Base-by-base conservation (phyloP, 2,329 filamentous ascomycete genomes). In the Camptophora hylomeconis region DNA sequence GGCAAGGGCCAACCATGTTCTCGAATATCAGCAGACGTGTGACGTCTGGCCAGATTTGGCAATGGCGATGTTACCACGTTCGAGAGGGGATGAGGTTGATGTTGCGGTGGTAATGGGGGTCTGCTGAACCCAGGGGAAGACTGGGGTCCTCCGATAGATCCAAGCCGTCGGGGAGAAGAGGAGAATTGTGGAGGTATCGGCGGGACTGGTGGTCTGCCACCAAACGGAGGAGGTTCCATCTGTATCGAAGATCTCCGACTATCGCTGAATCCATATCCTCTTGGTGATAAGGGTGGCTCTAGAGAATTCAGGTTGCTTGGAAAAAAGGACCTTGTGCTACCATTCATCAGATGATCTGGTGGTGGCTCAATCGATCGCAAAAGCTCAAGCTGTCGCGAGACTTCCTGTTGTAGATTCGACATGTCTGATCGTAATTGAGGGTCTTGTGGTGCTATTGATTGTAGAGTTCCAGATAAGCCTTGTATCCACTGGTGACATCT, bases 1-100 rank as follows among this genome's bases (percentile, higher is more conserved):
- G 63, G 5, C 13, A 35, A 31, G 64, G 65, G 76, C 74, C 80
- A 87, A 20, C 79, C 82, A 49, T 84, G 79, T 45, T 86, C 78
- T 30, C 89, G 77, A 44, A 98, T 95, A 51, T 98, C 89, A 34
- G 89, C 89, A 20, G 86, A 87, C 2, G 89, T 98, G 56, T 98
- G 89, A 37, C 87, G 73, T 39, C 87, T 75, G 24, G 75, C 71
- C 25, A 93, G 64, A 45, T 74, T 84, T 32, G 72, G 69, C 1
- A 69, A 66, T 14, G 69, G 66, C n/a, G 36, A 37, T 20, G 70
- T 70, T 12, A 61, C 56, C 33, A 63, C 63, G 30, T 59, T 61
- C n/a, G 68, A 63, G 19, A 71, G 56, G 11, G 70, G 70, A 48
- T 73, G 70, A 18, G 75, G 75, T 47, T 81, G 80, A 17, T 74